Base-by-base conservation (phyloP, 805 yeast genomes). In the Candida ortonii region DNA sequence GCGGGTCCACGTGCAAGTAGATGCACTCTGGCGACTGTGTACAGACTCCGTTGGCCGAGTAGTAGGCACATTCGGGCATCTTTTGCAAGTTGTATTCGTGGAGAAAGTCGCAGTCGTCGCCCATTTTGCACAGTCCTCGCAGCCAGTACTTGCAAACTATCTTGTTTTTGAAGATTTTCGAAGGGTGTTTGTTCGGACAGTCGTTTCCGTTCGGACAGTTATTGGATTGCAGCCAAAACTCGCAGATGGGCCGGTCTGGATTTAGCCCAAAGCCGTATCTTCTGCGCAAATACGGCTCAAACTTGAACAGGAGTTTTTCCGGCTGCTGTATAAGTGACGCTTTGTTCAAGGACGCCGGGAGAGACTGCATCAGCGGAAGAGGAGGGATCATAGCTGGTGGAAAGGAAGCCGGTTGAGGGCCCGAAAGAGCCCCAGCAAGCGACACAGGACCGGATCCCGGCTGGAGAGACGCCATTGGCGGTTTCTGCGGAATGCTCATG, bases 81-180 rank as follows among this genome's bases (percentile, higher is more conserved):
- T 85, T 87, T 41, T 95, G 71, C 49, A 93, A 64, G 54, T 93
- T 90, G 55, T 89, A 89, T 57, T 93, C 99, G 61, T 93, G 99
- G 28, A 93, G 64, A 52, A 86, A 93, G 65, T 93, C 99, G 61
- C 99, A 93, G 47, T 85, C 86, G 49, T 88, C 95, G 32, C 94
- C 95, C 67, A 90, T 90, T 64, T 93, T 93, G 63, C 99, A 93
- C 22, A 93, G 72, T 0, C 99, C 99, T 46, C 97, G 75, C 22
- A 93, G 74, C 99, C 98, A 93, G 67, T 93, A 97, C 69, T 93
- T 90, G 59, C 98, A 93, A 4, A 93, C 98, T 34, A 93, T 86
- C 57, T 83, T 81, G 57, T 81, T 81, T 34, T 72, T 68, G 52
- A 76, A 78, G 29, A 57, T 53, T 71, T 72, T 33, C 75, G 78